phyloP scores from a whole-genome alignment of 768 basidiomycete genomes.

The Tylopilus cervinicoccineus region DNA sequence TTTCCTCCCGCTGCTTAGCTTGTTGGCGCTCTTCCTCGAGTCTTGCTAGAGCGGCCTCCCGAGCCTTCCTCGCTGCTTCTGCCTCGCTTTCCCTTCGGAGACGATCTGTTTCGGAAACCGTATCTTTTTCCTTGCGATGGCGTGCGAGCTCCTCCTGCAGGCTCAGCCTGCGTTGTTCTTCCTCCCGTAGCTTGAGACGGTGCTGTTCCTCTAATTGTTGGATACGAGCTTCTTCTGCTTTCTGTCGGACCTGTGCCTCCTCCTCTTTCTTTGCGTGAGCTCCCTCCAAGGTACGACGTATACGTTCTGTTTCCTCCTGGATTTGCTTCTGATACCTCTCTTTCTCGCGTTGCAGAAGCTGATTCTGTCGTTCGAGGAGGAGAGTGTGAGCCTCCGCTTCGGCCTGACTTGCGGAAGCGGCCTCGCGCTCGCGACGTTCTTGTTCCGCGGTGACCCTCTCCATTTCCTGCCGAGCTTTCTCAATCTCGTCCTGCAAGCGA shows the following conservation, averaged over 20 bases:
- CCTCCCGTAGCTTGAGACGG: constrained; percentile 26
- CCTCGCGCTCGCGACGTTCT: constrained; percentile 25
- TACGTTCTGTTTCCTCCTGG: constrained; percentile 24
- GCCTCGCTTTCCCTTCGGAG: constrained; percentile 19
- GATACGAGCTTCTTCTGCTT: constrained; percentile 25
- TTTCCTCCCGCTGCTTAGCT: constrained; percentile 21
- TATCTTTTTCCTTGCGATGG: constrained; percentile 18
- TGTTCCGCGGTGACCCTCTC: constrained; percentile 22
- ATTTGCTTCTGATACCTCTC: constrained; percentile 23
- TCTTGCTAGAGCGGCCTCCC: constrained; percentile 19
- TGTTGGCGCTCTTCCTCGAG: constrained; percentile 28
- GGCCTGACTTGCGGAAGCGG: constrained; percentile 19
- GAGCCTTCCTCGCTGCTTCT: constrained; percentile 13
- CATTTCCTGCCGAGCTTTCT: constrained; percentile 24
- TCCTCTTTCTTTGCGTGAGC: constrained; percentile 24
- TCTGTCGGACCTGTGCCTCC: constrained; percentile 14
- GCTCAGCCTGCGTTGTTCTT: constrained; percentile 22
- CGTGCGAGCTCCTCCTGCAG: constrained; percentile 27
- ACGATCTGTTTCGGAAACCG: constrained; percentile 14
- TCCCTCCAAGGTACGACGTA: constrained; percentile 23
- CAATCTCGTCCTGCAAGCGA: constrained; percentile 28
- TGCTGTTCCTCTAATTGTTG: constrained; percentile 26
- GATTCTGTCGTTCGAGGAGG: constrained; percentile 22
- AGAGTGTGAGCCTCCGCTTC: constrained; percentile 25
- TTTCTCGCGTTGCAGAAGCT: constrained; percentile 22